Conservation (phyloP, 2,329 filamentous ascomycete species). For the Exophiala lecanii-corni region DNA sequence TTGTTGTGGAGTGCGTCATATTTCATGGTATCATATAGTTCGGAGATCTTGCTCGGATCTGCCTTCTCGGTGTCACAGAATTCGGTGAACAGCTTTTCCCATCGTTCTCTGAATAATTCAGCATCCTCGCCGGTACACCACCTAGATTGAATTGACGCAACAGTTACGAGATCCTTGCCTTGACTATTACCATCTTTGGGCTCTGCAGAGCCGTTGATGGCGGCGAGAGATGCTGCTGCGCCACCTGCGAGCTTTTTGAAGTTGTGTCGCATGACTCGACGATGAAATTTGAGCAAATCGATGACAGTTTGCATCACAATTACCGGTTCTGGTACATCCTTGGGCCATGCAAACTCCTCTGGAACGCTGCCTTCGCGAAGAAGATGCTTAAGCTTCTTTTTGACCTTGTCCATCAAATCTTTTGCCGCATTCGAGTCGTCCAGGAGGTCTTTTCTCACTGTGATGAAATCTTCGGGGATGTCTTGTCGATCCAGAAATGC, state of each 20-base stretch:
- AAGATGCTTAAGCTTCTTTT: slow-evolving; percentile 96
- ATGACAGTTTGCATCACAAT: slow-evolving; percentile 89
- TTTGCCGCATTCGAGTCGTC: slow-evolving; percentile 98
- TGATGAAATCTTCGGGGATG: slow-evolving; percentile 78
- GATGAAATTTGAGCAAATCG: slow-evolving; percentile 95
- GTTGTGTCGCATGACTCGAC: slow-evolving; percentile 90
- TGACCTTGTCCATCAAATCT: slow-evolving; percentile 99
- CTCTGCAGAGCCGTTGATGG: slow-evolving; percentile 23
- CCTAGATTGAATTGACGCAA: slow-evolving; percentile 72
- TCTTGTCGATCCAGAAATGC: slow-evolving; percentile 86
- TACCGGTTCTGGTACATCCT: slow-evolving; percentile 87
- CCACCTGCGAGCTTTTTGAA: slow-evolving; percentile 70
- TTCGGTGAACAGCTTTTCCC: slow-evolving; percentile 96
- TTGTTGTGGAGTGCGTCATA: slow-evolving; percentile 97
- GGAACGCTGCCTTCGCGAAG: slow-evolving; percentile 90
- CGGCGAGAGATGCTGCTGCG: slow-evolving; percentile 56
- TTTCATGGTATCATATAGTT: slow-evolving; percentile 99
- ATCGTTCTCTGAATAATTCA: slow-evolving; percentile 89
- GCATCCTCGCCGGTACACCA: slow-evolving; percentile 98
- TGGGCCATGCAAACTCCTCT: slow-evolving; percentile 95
- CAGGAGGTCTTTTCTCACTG: slow-evolving; percentile 85
- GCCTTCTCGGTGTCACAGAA: slow-evolving; percentile 97
- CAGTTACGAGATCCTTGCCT: slow-evolving; percentile 44
- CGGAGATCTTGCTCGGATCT: slow-evolving; percentile 96
- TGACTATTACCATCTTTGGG: slow-evolving; percentile 20